Evolutionary conservation across 2,329 filamentous ascomycete species (phyloP).

Genomic region (Xylariaceae sp.): DNA sequence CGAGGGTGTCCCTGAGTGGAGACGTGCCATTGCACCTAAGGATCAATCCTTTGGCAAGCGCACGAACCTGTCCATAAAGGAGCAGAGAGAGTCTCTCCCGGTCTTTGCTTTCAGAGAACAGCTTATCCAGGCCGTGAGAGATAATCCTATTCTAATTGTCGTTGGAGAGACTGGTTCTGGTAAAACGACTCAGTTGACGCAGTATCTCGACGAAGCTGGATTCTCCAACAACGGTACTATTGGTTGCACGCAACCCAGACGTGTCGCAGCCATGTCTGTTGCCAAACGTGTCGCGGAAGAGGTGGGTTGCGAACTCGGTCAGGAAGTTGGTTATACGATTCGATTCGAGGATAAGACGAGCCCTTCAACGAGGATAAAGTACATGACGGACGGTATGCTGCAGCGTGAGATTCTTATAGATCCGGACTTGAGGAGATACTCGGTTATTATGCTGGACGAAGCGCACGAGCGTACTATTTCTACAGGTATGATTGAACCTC

Average conservation of each 20-base stretch:
- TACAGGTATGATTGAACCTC: too few relatives aligned
- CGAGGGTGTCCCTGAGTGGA: slow-evolving; percentile 86
- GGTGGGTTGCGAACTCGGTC: slow-evolving; percentile 82
- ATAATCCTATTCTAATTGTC: slow-evolving; percentile 90
- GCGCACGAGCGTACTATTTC: slow-evolving; percentile 96
- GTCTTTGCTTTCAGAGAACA: slow-evolving; percentile 85
- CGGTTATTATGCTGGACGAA: slow-evolving; percentile 96
- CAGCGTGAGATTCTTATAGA: slow-evolving; percentile 92
- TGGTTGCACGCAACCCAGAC: slow-evolving; percentile 92
- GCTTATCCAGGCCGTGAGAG: slow-evolving; percentile 77
- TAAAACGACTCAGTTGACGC: slow-evolving; percentile 94
- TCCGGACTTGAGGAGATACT: slow-evolving; percentile 81
- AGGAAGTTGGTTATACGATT: slow-evolving; percentile 95
- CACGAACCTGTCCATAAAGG: slow-evolving; percentile 87
- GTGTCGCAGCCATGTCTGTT: slow-evolving; percentile 96
- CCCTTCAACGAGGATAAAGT: slow-evolving; percentile 88
- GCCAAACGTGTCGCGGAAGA: slow-evolving; percentile 96
- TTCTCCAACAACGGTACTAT: slow-evolving; percentile 85
- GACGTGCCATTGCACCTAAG: slow-evolving; percentile 72
- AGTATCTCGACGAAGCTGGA: slow-evolving; percentile 89
- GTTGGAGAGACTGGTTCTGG: slow-evolving; percentile 96
- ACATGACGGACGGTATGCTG: slow-evolving; percentile 99
- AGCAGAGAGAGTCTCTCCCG: slow-evolving; percentile 84
- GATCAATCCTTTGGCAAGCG: slow-evolving; percentile 79
- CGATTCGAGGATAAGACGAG: slow-evolving; percentile 94